These are phyloP conservation scores for Cyclotella atomus DNA, from an alignment of 108 stramenopile species.

Conservation along the genomic window DNA sequence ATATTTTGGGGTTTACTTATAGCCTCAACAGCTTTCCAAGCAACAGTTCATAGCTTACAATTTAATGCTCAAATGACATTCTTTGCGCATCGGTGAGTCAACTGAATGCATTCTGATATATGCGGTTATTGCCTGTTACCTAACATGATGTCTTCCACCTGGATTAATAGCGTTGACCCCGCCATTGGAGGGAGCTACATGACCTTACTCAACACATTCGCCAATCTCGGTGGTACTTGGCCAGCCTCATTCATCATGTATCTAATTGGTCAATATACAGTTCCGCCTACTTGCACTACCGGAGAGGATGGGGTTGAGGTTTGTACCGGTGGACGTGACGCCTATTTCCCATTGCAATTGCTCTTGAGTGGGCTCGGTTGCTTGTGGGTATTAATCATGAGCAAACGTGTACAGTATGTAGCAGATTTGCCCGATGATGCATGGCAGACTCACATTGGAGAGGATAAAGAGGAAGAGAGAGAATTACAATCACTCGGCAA, in stretches of 20 bases:
- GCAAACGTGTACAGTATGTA: slow-evolving; percentile 61
- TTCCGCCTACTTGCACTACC: slow-evolving; percentile 47
- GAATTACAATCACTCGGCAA: slow-evolving; percentile 33
- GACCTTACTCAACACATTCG: slow-evolving; percentile 98
- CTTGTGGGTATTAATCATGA: slow-evolving; percentile 71
- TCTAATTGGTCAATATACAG: slow-evolving; percentile 64
- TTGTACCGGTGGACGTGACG: slow-evolving; percentile 74
- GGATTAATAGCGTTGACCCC: slow-evolving; percentile 93
- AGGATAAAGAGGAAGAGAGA: slow-evolving; percentile 40
- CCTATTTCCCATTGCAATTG: slow-evolving; percentile 73
- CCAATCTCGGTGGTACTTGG: slow-evolving; percentile 96
- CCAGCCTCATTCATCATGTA: slow-evolving; percentile 86
- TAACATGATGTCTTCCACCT: slow-evolving; percentile 78
- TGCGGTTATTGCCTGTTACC: background rate
- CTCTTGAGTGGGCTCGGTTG: slow-evolving; percentile 71
- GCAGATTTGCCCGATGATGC: slow-evolving; percentile 84
- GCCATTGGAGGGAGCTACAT: slow-evolving; percentile 99
- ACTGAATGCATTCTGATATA: no score
- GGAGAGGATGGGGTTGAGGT: slow-evolving; percentile 40
- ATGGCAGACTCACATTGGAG: slow-evolving; percentile 85
- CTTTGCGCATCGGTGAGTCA: slow-evolving; percentile 75
- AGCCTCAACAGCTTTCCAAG: slow-evolving; percentile 86
- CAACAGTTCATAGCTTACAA: slow-evolving; percentile 87
- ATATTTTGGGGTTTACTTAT: slow-evolving; percentile 78
- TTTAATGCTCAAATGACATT: slow-evolving; percentile 99